A percentile compares a stretch with the other conserved stretches of the same genome.
Conservation (phyloP, 257 asterid species). For the Petunia axillaris region DNA sequence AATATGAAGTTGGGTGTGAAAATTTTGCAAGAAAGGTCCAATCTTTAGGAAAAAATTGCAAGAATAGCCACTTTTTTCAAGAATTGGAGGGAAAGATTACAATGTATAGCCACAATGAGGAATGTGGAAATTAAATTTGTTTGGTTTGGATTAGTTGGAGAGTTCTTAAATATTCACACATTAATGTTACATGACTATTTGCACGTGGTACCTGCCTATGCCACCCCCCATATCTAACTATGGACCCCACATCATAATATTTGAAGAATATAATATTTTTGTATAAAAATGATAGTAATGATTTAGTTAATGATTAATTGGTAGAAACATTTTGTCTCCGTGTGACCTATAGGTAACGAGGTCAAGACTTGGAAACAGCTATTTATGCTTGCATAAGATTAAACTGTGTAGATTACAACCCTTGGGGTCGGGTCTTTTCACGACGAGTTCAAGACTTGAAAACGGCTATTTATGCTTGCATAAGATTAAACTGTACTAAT, state of each 20-base stretch:
- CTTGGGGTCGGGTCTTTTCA: too few species aligned
- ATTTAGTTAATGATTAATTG: too few species aligned
- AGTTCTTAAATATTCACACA: conserved; percentile 7
- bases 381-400: too few species aligned
- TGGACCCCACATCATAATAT: not conserved
- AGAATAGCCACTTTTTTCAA: not conserved
- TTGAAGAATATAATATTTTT: too few species aligned
- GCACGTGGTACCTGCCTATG: conserved; percentile 3
- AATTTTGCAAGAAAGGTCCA: not conserved
- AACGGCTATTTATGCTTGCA: too few species aligned
- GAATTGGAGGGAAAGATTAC: not conserved
- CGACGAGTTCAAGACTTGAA: too few species aligned
- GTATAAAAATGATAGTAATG: too few species aligned
- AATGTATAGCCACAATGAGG: not conserved
- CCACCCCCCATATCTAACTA: not conserved
- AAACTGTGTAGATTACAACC: too few species aligned
- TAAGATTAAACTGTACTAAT: too few species aligned
- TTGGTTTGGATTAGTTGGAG: conserved; percentile 26
- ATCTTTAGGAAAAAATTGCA: not conserved
- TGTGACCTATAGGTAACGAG: too few species aligned
- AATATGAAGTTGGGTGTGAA: not conserved
- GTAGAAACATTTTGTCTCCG: too few species aligned
- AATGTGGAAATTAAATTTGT: conserved; percentile 3
- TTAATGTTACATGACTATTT: conserved; percentile 6
- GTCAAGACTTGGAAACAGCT: too few species aligned